Conservation (phyloP, 2,329 filamentous ascomycete genomes). For the Lasiodiplodia hormozganensis region DNA sequence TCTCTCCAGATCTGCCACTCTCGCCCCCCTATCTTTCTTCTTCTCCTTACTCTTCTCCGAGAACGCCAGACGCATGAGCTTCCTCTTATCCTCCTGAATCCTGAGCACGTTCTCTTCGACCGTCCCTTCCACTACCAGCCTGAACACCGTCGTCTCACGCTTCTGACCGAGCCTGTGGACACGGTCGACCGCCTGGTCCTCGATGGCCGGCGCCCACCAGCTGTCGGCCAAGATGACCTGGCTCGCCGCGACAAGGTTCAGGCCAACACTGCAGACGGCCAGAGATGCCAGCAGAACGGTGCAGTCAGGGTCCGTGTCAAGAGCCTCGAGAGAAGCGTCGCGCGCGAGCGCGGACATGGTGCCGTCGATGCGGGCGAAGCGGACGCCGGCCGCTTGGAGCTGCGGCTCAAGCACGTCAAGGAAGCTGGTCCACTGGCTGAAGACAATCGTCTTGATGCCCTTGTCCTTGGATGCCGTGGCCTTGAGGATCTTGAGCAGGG, state of each 20-base stretch:
- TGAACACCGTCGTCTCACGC: slow-evolving; percentile 77
- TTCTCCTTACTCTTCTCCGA: slow-evolving; percentile 71
- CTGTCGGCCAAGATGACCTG: slow-evolving; percentile 84
- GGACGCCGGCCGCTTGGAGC: slow-evolving; percentile 65
- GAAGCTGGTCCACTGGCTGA: slow-evolving; percentile 80
- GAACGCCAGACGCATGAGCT: slow-evolving; percentile 79
- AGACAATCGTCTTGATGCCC: slow-evolving; percentile 73
- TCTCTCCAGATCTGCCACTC: slow-evolving; percentile 52
- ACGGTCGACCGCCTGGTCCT: slow-evolving; percentile 88
- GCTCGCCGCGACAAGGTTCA: slow-evolving; percentile 86
- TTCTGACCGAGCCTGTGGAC: slow-evolving; percentile 72
- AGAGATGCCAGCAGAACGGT: slow-evolving; percentile 83
- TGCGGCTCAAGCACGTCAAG: slow-evolving; percentile 74
- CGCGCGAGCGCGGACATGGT: slow-evolving; percentile 74
- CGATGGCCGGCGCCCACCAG: slow-evolving; percentile 92
- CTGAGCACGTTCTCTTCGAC: slow-evolving; percentile 83
- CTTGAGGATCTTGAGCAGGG: slow-evolving; percentile 75
- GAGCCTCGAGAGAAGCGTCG: slow-evolving; percentile 72
- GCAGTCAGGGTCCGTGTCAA: slow-evolving; percentile 71
- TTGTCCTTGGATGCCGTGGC: slow-evolving; percentile 68
- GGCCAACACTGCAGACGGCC: slow-evolving; percentile 80
- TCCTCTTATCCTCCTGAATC: slow-evolving; percentile 79
- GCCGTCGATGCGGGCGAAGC: slow-evolving; percentile 78
- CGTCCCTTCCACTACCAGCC: slow-evolving; percentile 79
- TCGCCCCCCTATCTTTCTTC: slow-evolving; percentile 43